Evolutionary conservation across 2,329 filamentous ascomycete genomes (phyloP), one percentile per base, ranked within the genome.

Genomic region (Chrysosporium keratinophilum): DNA sequence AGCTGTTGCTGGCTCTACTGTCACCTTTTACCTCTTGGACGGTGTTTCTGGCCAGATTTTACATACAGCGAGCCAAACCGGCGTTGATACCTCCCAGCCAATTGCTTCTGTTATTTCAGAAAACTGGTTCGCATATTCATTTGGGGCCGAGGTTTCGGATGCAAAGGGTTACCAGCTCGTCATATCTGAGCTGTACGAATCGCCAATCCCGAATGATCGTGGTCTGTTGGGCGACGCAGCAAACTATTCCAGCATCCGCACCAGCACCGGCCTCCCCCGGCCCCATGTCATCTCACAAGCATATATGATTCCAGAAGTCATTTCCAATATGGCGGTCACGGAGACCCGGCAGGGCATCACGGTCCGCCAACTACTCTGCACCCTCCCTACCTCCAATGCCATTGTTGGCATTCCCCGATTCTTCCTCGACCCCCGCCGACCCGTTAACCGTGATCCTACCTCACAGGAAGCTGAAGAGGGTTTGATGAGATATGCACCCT

Each of bases 51-150:
- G 93, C 23, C 79, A 86, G 57, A 71, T 95, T 17, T 76, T 98
- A 1, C 77, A 88, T 59, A 82, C 87, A 1, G 78, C 81, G 44
- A 80, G 76, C 0, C 84, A 95, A 65, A 70, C 78, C 5, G 85
- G 84, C 3, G 82, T 95, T 34, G 90, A 97, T 64, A 76, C 80
- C 1, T 75, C 71, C 46, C 84, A 89, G 65, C 78, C 84, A 0
- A 85, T 95, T 56, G 76, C 85, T 19, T 88, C 89, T 41, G 80
- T 82, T 23, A 76, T 96, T 50, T 86, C 89, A 0, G 93, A 98
- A 74, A 97, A 98, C 71, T 97, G 91, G 89, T 90, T 94, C 64
- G 79, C 84, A 5, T 97, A 95, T 73, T 85, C 88, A 6, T 87
- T 90, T 68, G 83, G 83, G 64, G 71, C 73, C 2, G 75, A 83